Percentiles rank a stretch among this genome's conserved stretches.
phyloP scores from a whole-genome alignment of 768 basidiomycete species.

The Leccinum aurantiacum region DNA sequence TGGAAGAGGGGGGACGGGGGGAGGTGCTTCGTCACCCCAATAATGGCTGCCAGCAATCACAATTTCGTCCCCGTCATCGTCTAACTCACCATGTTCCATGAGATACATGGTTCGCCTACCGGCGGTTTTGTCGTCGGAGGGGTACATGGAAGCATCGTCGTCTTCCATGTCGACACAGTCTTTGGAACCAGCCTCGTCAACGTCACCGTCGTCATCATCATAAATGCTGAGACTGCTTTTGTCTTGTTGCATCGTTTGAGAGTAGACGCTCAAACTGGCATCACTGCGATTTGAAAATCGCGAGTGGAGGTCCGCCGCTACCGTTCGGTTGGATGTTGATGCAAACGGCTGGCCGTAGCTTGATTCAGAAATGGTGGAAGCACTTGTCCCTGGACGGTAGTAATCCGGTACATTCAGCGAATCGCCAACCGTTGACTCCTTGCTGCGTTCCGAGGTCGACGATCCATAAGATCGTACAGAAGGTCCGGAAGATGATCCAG shows the following conservation, averaged over 20 bases:
- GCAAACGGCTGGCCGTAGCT: constrained; percentile 20
- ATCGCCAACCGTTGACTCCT: constrained; percentile 10
- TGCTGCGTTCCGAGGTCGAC: constrained; percentile 20
- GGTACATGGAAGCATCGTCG: constrained; percentile 32
- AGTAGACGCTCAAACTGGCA: constrained; percentile 18
- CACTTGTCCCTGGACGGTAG: constrained; percentile 22
- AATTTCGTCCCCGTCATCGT: constrained; percentile 24
- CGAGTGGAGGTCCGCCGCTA: constrained; percentile 9
- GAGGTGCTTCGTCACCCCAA: constrained; percentile 20
- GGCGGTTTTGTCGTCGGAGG: constrained; percentile 33
- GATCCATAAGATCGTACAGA: constrained; percentile 29
- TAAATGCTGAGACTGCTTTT: constrained; percentile 18
- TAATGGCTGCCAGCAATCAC: constrained; percentile 20
- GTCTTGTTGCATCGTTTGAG: constrained; percentile 18
- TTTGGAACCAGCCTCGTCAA: constrained; percentile 15
- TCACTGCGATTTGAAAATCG: constrained; percentile 24
- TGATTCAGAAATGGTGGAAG: constrained; percentile 22
- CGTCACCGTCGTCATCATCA: constrained; percentile 26
- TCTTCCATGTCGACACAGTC: constrained; percentile 20
- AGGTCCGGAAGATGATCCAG: constrained; percentile 30
- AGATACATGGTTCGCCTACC: constrained; percentile 37
- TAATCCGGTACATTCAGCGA: constrained; percentile 8
- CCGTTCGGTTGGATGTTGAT: constrained; percentile 5
- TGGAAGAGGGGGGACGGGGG: constrained; percentile 25
- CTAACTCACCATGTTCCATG: constrained; percentile 27